Evolutionary conservation across 176 grass and related monocot genomes (phyloP).

Genomic region (Triticum aestivum): DNA sequence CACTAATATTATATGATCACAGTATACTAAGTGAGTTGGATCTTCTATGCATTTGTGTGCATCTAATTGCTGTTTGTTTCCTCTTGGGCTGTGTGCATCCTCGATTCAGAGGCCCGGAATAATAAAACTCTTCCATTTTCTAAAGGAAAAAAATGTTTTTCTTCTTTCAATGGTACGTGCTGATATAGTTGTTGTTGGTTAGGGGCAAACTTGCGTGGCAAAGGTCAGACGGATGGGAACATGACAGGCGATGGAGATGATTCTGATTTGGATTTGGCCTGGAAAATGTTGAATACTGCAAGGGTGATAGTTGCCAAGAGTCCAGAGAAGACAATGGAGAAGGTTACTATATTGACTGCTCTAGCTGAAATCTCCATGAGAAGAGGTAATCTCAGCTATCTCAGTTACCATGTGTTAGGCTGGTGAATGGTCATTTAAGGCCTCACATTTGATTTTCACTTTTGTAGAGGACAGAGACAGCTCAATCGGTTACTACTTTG

Average conservation of each 20-base stretch:
- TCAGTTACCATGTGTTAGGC: not conserved
- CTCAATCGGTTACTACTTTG: slow-evolving; percentile 64
- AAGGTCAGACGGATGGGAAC: slow-evolving; percentile 43
- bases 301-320: slow-evolving; percentile 78
- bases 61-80: not conserved
- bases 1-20: not conserved
- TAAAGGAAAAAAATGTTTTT: not conserved
- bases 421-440: not conserved
- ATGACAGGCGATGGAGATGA: slow-evolving; percentile 67
- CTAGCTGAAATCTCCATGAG: slow-evolving; percentile 75
- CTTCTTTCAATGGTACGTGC: not conserved
- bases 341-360: slow-evolving; percentile 69
- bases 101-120: not conserved
- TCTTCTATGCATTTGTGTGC: not conserved
- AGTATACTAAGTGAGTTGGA: not conserved
- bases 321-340: slow-evolving; percentile 55
- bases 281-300: slow-evolving; percentile 95
- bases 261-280: slow-evolving; percentile 85
- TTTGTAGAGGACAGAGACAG: slow-evolving; percentile 79
- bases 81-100: not conserved
- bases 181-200: slow-evolving; percentile 22
- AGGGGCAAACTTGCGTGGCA: slow-evolving; percentile 47
- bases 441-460: not conserved
- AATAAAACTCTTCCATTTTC: not conserved
- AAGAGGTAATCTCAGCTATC: slow-evolving; percentile 53